Evolutionary conservation across 345 rosid species (phyloP).

Genomic region (Eucalyptus dawsonii): DNA sequence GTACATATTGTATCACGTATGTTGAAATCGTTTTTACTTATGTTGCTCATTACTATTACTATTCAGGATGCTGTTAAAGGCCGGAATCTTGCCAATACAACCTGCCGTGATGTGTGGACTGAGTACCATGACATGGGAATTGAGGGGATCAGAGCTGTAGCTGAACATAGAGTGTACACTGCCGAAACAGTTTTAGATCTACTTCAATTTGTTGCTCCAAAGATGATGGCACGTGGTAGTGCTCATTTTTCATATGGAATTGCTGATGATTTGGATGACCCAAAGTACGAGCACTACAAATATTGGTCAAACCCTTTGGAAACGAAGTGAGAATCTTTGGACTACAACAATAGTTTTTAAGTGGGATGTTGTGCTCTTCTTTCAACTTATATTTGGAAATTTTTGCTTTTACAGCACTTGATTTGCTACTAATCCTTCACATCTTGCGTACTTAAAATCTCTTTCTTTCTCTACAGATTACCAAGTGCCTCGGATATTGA

Average conservation of each 20-base stretch:
- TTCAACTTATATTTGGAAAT: background rate
- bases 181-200: slow-evolving; percentile 58
- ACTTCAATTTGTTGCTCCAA: slow-evolving; percentile 81
- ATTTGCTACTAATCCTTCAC: background rate
- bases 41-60: background rate
- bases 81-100: slow-evolving; percentile 42
- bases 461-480: slow-evolving; percentile 40
- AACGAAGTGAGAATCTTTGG: slow-evolving; percentile 47
- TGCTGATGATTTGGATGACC: slow-evolving; percentile 90
- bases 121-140: slow-evolving; percentile 93
- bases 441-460: background rate
- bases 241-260: slow-evolving; percentile 88
- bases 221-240: slow-evolving; percentile 82
- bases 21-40: background rate
- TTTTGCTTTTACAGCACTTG: background rate
- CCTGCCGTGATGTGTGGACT: slow-evolving; percentile 85
- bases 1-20: background rate
- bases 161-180: slow-evolving; percentile 72
- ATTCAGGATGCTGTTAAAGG: slow-evolving; percentile 78
- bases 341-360: background rate
- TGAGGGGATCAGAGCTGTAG: slow-evolving; percentile 75
- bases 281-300: slow-evolving; percentile 62
- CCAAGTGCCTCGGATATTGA: slow-evolving; percentile 95
- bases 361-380: background rate
- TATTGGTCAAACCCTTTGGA: slow-evolving; percentile 97